Base-by-base conservation (phyloP, 2,329 filamentous ascomycete species). In the Ceratocystis cubensis region DNA sequence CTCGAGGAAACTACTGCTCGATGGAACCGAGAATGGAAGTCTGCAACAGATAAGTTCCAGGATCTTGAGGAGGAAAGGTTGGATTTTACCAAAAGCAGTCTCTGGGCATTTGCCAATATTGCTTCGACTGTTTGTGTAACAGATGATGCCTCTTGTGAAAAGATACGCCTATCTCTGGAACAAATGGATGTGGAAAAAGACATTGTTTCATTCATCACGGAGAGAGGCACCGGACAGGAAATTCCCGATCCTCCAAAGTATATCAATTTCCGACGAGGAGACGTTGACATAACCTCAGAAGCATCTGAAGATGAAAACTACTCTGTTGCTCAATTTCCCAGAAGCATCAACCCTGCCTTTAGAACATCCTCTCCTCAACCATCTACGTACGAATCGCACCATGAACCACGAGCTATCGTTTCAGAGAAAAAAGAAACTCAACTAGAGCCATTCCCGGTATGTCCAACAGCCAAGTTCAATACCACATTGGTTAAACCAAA, bases 11-110 rank as follows among this genome's bases (percentile, higher is more conserved):
- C 94, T 0, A 99, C 94, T 0, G 88, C 85, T 3, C 84, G 93
- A 65, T 99, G 94, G 94, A 99, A 99, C 74, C 84, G 93, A 72
- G 94, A 99, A 75, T 99, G 94, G 94, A 99, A 97, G 77, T 86
- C 89, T 22, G 94, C 93, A 0, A 96, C 94, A 72, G 95, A 95
- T 81, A 99, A 97, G 79, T 99, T 99, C 76, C 95, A 99, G 78
- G 95, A 99, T 72, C 84, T 99, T 13, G 94, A 99, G 77, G 95
- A 99, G 75, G 94, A 99, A 77, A 84, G 94, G 56, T 82, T 99
- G 48, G 94, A 99, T 76, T 99, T 96, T 74, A 92, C 91, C 70
- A 99, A 97, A 80, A 96, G 89, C 77, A 97, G 94, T 73, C 80
- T 99, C 6, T 99, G 94, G 95, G 93, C 87, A 15, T 99, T 97